Evolutionary conservation across 2,329 filamentous ascomycete species (phyloP), one percentile per base, ranked within the genome.

Genomic region (Colletotrichum sp.): DNA sequence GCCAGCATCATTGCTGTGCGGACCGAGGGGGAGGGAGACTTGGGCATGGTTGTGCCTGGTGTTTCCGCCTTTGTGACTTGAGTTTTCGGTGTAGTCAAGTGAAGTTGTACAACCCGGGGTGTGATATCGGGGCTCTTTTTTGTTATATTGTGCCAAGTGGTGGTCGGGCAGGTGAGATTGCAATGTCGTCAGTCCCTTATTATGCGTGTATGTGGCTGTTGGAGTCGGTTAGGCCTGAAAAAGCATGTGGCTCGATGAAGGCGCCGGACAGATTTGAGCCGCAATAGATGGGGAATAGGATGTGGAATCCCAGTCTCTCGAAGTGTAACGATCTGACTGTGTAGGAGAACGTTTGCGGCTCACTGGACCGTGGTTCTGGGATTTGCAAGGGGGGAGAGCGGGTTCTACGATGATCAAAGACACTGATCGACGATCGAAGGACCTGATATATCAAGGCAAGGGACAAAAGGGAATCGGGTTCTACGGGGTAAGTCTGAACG

Each of bases 1-100:
- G 82, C 78, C 76, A 77, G 78, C 66, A 76, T 74, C 64, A 81
- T 77, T 59, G 81, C 80, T 63, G 80, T 78, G 66, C 82, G 77
- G 75, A 74, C 77, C 30, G 72, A 59, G 76, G 78, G 43, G 57
- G 71, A 59, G 75, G 71, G 32, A 65, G 73, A 34, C 70, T 79
- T 78, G 75, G 78, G 77, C 71, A 79, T 77, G 16, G 14, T 70
- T 39, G 61, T 21, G 43, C 43, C 18, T 60, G 18, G 32, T 43
- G n/a, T 60, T 24, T 43, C 28, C 28, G 13, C 10, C 43, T 28
- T 26, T 16, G 36, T 52, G 12, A 66, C 24, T 24, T 9, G 1
- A 21, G 21, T 52, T 32, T 28, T 13, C 14, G 36, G 10, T 65
- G 21, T 12, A 16, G 26, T 61, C 14, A 34, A 32, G n/a, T 18